Percentiles rank a stretch among this genome's conserved stretches.
These are phyloP conservation scores for Ocimum tenuiflorum DNA, from an alignment of 257 asterid species.

Conservation along the genomic window DNA sequence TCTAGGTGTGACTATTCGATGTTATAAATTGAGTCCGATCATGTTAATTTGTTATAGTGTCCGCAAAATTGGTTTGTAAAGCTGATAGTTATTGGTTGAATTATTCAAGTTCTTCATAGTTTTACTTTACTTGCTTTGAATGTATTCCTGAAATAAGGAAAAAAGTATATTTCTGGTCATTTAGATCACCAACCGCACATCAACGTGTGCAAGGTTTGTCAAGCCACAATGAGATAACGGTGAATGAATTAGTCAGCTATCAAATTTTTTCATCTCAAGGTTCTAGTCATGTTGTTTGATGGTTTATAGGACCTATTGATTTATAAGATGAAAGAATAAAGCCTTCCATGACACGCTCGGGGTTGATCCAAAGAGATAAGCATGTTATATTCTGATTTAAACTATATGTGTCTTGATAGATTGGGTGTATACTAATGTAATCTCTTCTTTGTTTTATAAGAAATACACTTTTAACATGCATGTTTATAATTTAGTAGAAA, in stretches of 20 bases:
- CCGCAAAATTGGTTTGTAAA: background rate
- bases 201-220: background rate
- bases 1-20: background rate
- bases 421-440: slow-evolving; percentile 16
- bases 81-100: background rate
- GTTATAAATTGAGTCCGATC: background rate
- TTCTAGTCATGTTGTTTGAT: slow-evolving; percentile 34
- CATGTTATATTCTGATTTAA: slow-evolving; percentile 29
- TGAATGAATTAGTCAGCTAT: slow-evolving; percentile 10
- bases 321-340: slow-evolving; percentile 45
- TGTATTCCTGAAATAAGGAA: slow-evolving; percentile 12
- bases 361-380: slow-evolving; percentile 49
- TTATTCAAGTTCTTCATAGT: background rate
- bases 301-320: slow-evolving; percentile 38
- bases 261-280: slow-evolving; percentile 12
- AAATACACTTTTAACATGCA: slow-evolving; percentile 17
- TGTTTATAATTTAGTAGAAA: background rate
- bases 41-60: background rate
- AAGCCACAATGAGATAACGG: slow-evolving; percentile 6
- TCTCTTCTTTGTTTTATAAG: slow-evolving; percentile 20
- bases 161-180: background rate
- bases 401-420: background rate
- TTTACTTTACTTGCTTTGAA: slow-evolving; percentile 6
- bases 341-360: slow-evolving; percentile 45
- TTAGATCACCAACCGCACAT: background rate